Percentiles rank a stretch among this genome's conserved stretches.
These are phyloP conservation scores for Aspergillus puulaauensis DNA, from an alignment of 2,329 filamentous ascomycete genomes.

Conservation along the genomic window DNA sequence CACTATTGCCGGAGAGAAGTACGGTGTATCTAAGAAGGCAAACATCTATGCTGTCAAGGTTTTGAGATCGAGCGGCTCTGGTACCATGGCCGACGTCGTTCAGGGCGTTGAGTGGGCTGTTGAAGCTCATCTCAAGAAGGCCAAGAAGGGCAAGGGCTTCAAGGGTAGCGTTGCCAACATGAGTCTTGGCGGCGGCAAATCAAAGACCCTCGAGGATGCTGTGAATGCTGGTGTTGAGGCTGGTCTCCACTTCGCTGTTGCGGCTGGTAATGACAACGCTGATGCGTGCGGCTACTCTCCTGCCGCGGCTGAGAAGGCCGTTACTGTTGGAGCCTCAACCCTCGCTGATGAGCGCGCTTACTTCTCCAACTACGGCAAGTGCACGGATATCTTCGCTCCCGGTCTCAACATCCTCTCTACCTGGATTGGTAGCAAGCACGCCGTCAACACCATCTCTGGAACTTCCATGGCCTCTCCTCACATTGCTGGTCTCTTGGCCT, in stretches of 20 bases:
- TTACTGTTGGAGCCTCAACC: slow-evolving; percentile 94
- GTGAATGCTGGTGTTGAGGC: slow-evolving; percentile 91
- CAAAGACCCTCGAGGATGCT: slow-evolving; percentile 81
- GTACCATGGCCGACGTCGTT: slow-evolving; percentile 97
- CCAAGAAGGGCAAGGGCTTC: slow-evolving; percentile 83
- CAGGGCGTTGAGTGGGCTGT: slow-evolving; percentile 97
- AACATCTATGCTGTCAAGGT: slow-evolving; percentile 97
- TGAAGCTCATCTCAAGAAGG: slow-evolving; percentile 72
- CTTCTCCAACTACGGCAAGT: slow-evolving; percentile 99
- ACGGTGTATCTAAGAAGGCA: slow-evolving; percentile 99
- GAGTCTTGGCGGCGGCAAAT: slow-evolving; percentile 98
- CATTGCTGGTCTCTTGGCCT: slow-evolving; percentile 92
- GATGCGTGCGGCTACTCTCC: slow-evolving; percentile 99
- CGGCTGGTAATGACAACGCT: slow-evolving; percentile 97
- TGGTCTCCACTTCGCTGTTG: slow-evolving; percentile 96
- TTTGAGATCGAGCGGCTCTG: slow-evolving; percentile 92
- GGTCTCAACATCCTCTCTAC: slow-evolving; percentile 96
- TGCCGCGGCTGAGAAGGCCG: slow-evolving; percentile 83
- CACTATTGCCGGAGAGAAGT: slow-evolving; percentile 97
- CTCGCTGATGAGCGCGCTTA: slow-evolving; percentile 95
- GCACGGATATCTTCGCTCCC: slow-evolving; percentile 98
- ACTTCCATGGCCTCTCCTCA: slow-evolving; percentile 99
- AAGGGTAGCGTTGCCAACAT: slow-evolving; percentile 99
- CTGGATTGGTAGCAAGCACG: slow-evolving; percentile 96
- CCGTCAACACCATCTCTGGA: slow-evolving; percentile 98